A percentile compares a stretch with the other conserved stretches of the same genome.
Conservation (phyloP, 2,329 filamentous ascomycete genomes). For the Paraphaeosphaeria sporulosa region DNA sequence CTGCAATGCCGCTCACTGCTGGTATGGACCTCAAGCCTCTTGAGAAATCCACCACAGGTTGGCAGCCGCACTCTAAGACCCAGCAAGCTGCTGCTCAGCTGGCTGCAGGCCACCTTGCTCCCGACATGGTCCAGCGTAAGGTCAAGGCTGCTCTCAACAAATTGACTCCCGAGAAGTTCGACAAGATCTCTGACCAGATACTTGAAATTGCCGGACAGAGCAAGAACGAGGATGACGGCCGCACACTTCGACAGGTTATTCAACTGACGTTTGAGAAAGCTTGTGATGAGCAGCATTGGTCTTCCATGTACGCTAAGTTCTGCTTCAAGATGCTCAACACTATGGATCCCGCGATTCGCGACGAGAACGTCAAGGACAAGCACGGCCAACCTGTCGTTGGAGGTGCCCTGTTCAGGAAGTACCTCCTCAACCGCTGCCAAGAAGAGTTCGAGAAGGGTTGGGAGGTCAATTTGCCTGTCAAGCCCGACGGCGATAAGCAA, state of each 20-base stretch:
- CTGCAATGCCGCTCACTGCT: constrained; percentile 90
- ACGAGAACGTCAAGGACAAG: constrained; percentile 94
- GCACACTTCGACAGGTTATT: constrained; percentile 95
- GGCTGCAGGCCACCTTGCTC: constrained; percentile 68
- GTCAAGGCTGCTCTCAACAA: constrained; percentile 99
- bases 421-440: constrained; percentile 96
- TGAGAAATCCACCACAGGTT: constrained; percentile 74
- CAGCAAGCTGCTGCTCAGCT: constrained; percentile 41
- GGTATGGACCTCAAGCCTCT: constrained; percentile 84
- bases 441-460: constrained; percentile 99
- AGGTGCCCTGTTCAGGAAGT: constrained; percentile 96
- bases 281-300: constrained; percentile 98
- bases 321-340: constrained; percentile 70
- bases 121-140: constrained; percentile 95
- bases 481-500: constrained; percentile 73
- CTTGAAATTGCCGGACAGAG: constrained; percentile 92
- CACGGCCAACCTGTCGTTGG: constrained; percentile 86
- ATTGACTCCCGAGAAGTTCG: constrained; percentile 99
- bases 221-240: constrained; percentile 92
- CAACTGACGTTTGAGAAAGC: constrained; percentile 99
- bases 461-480: constrained; percentile 84
- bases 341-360: constrained; percentile 93
- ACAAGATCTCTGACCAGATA: constrained; percentile 93
- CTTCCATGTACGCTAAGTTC: constrained; percentile 98
- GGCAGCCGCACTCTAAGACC: constrained; percentile 75